Conservation (phyloP, 371 early-diverging fungal species). For the Nosema muscidifuracis region DNA sequence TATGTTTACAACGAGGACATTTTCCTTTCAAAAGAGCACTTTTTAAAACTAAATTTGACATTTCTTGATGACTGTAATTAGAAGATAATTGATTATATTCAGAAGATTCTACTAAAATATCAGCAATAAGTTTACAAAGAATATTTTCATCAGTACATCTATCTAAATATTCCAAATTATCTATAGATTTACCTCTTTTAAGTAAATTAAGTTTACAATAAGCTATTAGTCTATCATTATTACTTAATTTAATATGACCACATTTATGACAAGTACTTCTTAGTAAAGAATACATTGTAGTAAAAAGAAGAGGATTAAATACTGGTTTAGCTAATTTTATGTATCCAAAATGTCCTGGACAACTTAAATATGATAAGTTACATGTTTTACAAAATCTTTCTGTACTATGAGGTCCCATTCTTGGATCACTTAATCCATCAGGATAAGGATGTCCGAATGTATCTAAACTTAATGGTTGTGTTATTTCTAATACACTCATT, state of each 20-base stretch:
- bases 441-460: constrained; percentile 76
- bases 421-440: constrained; percentile 86
- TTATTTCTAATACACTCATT: constrained; percentile 82
- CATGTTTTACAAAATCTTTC: constrained; percentile 64
- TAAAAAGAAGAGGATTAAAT: constrained; percentile 79
- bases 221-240: constrained; percentile 21
- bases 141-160: constrained; percentile 9
- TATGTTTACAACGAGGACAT: constrained; percentile 52
- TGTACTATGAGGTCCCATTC: constrained; percentile 82
- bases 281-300: constrained; percentile 73
- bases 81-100: neutral
- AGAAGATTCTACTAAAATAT: constrained; percentile 1
- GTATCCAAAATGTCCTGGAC: constrained; percentile 64
- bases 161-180: constrained; percentile 20
- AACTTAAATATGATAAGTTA: constrained; percentile 41
- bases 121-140: constrained; percentile 13
- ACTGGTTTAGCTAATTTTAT: constrained; percentile 51
- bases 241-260: constrained; percentile 71
- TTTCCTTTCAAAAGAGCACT: neutral
- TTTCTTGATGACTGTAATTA: constrained; percentile 5
- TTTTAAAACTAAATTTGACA: constrained; percentile 25
- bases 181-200: constrained; percentile 20
- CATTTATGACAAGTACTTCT: constrained; percentile 80
- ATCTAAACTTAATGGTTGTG: constrained; percentile 80
- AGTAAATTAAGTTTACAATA: constrained; percentile 39